Evolutionary conservation across 2,329 filamentous ascomycete genomes (phyloP).

Genomic region (Cladosporium sp.): DNA sequence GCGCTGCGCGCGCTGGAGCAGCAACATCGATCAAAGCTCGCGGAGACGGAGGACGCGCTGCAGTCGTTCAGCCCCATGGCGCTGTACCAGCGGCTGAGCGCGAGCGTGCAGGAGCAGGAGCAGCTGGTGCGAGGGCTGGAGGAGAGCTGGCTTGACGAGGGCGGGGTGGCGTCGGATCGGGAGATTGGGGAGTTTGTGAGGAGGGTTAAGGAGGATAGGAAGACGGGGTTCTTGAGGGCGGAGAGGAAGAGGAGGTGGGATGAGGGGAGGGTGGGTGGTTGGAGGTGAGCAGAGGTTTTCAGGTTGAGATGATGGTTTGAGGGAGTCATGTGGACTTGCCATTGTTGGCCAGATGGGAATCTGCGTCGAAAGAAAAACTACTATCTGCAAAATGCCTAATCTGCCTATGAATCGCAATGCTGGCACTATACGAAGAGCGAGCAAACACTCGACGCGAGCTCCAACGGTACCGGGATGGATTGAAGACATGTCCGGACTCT

Average conservation of each 20-base stretch:
- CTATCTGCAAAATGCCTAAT: no score
- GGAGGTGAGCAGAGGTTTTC: conserved; percentile 55
- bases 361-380: no score
- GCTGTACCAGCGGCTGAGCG: conserved; percentile 73
- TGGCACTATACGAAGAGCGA: no score
- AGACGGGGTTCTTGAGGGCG: conserved; percentile 69
- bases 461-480: no score
- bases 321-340: no score
- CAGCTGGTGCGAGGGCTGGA: conserved; percentile 73
- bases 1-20: conserved; percentile 80
- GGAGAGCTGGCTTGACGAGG: conserved; percentile 80
- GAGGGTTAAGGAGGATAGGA: conserved; percentile 72
- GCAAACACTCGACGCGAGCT: no score
- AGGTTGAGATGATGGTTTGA: no score
- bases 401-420: no score
- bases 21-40: conserved; percentile 85
- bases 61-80: conserved; percentile 79
- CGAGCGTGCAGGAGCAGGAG: conserved; percentile 77
- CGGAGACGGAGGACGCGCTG: conserved; percentile 79
- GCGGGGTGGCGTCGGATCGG: conserved; percentile 61
- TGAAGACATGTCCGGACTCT: no score
- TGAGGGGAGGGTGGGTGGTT: conserved; percentile 88
- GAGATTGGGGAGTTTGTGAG: conserved; percentile 82
- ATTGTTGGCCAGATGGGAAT: no score
- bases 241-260: conserved; percentile 94